Conservation (phyloP, 2,329 filamentous ascomycete genomes). For the Colletotrichum tofieldiae region DNA sequence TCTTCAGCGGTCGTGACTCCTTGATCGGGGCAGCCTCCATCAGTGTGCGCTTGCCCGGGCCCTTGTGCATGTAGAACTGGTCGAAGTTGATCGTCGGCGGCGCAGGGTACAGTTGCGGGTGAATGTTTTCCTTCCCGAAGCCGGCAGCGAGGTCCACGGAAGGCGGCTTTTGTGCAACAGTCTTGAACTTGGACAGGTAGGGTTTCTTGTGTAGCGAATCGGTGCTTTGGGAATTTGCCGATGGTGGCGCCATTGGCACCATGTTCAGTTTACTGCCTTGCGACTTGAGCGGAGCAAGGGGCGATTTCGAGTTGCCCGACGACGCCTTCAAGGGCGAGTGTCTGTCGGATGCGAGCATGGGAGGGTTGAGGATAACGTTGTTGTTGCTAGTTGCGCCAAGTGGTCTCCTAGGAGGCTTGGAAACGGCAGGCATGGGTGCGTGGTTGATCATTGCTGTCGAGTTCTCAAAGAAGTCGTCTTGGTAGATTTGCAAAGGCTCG, state of each 20-base stretch:
- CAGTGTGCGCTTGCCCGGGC: slow-evolving; percentile 72
- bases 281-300: slow-evolving; percentile 69
- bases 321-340: slow-evolving; percentile 80
- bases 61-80: slow-evolving; percentile 65
- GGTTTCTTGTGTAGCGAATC: slow-evolving; percentile 81
- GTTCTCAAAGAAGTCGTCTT: slow-evolving; percentile 66
- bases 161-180: slow-evolving; percentile 66
- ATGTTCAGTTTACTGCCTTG: slow-evolving; percentile 76
- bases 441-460: slow-evolving; percentile 67
- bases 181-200: slow-evolving; percentile 72
- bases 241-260: slow-evolving; percentile 77
- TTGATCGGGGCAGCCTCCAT: slow-evolving; percentile 82
- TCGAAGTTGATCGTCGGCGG: slow-evolving; percentile 66
- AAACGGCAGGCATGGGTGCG: slow-evolving; percentile 69
- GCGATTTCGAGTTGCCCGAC: slow-evolving; percentile 70
- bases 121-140: slow-evolving; percentile 71
- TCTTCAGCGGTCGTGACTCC: slow-evolving; percentile 78
- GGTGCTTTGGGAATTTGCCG: slow-evolving; percentile 67
- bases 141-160: slow-evolving; percentile 58
- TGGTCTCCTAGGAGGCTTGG: slow-evolving; percentile 64
- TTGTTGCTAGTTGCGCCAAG: slow-evolving; percentile 71
- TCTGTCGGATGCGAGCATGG: slow-evolving; percentile 65
- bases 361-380: slow-evolving; percentile 79
- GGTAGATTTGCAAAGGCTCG: slow-evolving; percentile 67
- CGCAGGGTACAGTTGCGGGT: slow-evolving; percentile 66